Evolutionary conservation across 2,329 filamentous ascomycete genomes (phyloP).

Genomic region (Curvularia sp.): DNA sequence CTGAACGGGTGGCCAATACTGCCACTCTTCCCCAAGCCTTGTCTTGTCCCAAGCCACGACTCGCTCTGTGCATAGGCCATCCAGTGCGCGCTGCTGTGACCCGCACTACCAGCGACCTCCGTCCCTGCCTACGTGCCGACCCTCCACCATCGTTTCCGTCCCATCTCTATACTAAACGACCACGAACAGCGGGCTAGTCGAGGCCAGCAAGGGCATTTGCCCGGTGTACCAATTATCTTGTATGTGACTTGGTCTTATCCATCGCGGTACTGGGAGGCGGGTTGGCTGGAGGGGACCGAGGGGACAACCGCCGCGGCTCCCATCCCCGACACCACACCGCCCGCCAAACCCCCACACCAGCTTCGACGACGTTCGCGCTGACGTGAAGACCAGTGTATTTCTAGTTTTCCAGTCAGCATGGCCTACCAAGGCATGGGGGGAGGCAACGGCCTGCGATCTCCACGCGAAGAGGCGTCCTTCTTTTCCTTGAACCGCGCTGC

Average conservation of each 20-base stretch:
- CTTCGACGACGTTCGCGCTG: slow-evolving; percentile 33
- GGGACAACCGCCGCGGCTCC: slow-evolving; percentile 19
- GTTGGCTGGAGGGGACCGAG: neutral
- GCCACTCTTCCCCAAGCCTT: slow-evolving; percentile 9
- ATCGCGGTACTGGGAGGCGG: slow-evolving; percentile 18
- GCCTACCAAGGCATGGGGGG: slow-evolving; percentile 69
- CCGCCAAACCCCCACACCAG: slow-evolving; percentile 44
- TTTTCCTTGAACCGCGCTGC: slow-evolving; percentile 70
- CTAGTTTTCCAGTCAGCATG: slow-evolving; percentile 57
- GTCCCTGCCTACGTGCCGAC: slow-evolving; percentile 14
- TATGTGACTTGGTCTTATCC: slow-evolving; percentile 25
- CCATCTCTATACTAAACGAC: slow-evolving; percentile 26
- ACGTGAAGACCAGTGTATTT: slow-evolving; percentile 48
- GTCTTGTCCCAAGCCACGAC: slow-evolving; percentile 18
- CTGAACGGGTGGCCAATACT: slow-evolving; percentile 19
- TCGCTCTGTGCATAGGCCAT: slow-evolving; percentile 19
- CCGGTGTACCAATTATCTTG: slow-evolving; percentile 40
- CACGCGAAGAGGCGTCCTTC: slow-evolving; percentile 77
- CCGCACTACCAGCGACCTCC: slow-evolving; percentile 15
- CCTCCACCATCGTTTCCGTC: slow-evolving; percentile 21
- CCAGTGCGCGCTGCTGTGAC: slow-evolving; percentile 14
- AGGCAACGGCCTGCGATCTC: slow-evolving; percentile 78
- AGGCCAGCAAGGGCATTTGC: slow-evolving; percentile 33
- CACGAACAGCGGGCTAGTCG: slow-evolving; percentile 23
- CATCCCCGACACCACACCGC: slow-evolving; percentile 41